Conservation (phyloP, 2,329 filamentous ascomycete genomes). For the Penicillium sp. region DNA sequence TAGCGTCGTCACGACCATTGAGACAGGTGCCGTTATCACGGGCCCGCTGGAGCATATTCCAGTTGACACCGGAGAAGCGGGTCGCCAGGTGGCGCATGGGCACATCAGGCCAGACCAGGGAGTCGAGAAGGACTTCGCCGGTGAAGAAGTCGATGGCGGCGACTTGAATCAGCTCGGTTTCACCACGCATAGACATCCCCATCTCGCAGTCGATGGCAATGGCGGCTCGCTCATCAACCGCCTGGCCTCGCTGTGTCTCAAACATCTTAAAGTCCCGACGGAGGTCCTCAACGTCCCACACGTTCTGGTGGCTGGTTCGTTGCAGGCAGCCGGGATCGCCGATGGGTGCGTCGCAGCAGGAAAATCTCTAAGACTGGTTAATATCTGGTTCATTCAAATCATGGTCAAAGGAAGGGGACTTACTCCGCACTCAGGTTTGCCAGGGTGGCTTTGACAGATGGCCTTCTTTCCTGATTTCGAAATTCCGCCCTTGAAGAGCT, state of each 20-base stretch:
- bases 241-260: neutral
- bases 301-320: neutral
- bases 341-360: neutral
- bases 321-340: neutral
- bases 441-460: conserved; percentile 2
- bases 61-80: conserved; percentile 49
- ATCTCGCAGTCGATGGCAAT: conserved; percentile 56
- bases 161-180: conserved; percentile 52
- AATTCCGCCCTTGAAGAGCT: neutral
- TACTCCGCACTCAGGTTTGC: neutral
- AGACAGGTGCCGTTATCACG: conserved; percentile 29
- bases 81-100: conserved; percentile 50
- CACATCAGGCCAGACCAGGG: conserved; percentile 48
- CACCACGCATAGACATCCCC: conserved; percentile 43
- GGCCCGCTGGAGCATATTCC: conserved; percentile 27
- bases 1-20: conserved; percentile 42
- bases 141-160: conserved; percentile 52
- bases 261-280: neutral
- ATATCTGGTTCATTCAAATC: neutral
- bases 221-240: conserved; percentile 10
- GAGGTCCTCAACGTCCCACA: neutral
- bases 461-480: neutral
- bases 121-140: conserved; percentile 47
- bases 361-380: neutral
- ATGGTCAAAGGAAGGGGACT: neutral